Base-by-base conservation (phyloP, 352 stramenopile genomes). In the Blastocystis sp. region DNA sequence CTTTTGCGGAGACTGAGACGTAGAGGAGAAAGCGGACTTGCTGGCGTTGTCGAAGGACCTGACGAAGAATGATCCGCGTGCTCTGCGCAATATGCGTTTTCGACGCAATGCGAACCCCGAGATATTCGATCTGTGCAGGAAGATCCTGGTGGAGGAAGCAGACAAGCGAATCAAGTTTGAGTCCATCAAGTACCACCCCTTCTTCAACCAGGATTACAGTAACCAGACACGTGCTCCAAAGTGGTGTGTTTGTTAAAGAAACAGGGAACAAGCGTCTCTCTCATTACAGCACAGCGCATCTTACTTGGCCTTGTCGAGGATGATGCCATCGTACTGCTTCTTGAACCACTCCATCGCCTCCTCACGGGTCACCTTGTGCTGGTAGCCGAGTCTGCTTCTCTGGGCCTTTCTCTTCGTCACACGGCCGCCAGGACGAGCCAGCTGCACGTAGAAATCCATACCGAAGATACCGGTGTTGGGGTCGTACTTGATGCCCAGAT, bases 261-360 rank as follows among this genome's bases (percentile, higher is more conserved):
- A 57, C 48, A 57, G 6, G 48, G 6, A 57, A 57, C 28, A 57
- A 57, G 48, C 48, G 48, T 57, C 48, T 57, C 48, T 57, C 48
- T 57, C 48, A 57, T 57, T 57, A 57, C 48, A 45, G 40, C 34
- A 17, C 4, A n/a, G 3, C 52, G 69, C 24, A 19, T n/a, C 60
- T 88, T 76, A 88, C 52, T 79, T 76, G 19, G 78, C 78, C 60
- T 88, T 88, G 24, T 88, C 78, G 14, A 88, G 68, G 66, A 88
- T 88, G 61, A 88, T 88, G 62, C 78, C 78, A 78, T 88, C 78
- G 43, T 88, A 88, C 60, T 78, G 42, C 60, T 88, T 88, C 68
- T 88, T 88, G 61, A 88, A 88, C 78, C 78, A 88, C 24, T 88
- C 78, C 78, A 84, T 84, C 28, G 28, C 28, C 28, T 34, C 28